Evolutionary conservation across 305 asterid species (phyloP).

Genomic region (Rubia tinctorum): DNA sequence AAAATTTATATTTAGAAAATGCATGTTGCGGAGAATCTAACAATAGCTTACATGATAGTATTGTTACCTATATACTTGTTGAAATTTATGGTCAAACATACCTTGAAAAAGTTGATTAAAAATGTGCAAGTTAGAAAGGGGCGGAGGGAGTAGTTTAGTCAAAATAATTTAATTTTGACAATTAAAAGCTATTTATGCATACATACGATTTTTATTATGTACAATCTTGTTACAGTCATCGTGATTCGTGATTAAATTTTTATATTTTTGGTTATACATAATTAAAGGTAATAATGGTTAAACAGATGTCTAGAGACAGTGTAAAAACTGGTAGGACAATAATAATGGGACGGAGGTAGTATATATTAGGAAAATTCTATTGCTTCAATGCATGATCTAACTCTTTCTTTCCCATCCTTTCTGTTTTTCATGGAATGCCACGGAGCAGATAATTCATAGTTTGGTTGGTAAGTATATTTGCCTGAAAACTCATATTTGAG

Average conservation of each 20-base stretch:
- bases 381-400: neutral
- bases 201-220: neutral
- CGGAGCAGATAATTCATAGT: constrained; percentile 44
- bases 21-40: too few relatives aligned
- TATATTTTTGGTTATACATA: too few relatives aligned
- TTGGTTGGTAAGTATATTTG: constrained; percentile 31
- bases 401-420: constrained; percentile 9
- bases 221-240: neutral
- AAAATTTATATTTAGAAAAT: too few relatives aligned
- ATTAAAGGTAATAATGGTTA: neutral
- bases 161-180: neutral
- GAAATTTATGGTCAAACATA: too few relatives aligned
- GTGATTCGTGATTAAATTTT: neutral
- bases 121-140: too few relatives aligned
- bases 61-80: too few relatives aligned
- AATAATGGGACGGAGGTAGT: neutral
- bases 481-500: neutral
- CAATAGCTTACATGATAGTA: too few relatives aligned
- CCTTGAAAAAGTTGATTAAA: too few relatives aligned
- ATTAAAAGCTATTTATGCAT: neutral
- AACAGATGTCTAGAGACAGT: neutral
- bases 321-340: neutral
- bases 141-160: too few relatives aligned
- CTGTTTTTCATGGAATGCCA: neutral
- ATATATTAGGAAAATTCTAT: neutral